Percentiles rank a stretch among this genome's conserved stretches.
phyloP scores from a whole-genome alignment of 1,284 basidiomycete genomes.

The Entoloma clypeatum region DNA sequence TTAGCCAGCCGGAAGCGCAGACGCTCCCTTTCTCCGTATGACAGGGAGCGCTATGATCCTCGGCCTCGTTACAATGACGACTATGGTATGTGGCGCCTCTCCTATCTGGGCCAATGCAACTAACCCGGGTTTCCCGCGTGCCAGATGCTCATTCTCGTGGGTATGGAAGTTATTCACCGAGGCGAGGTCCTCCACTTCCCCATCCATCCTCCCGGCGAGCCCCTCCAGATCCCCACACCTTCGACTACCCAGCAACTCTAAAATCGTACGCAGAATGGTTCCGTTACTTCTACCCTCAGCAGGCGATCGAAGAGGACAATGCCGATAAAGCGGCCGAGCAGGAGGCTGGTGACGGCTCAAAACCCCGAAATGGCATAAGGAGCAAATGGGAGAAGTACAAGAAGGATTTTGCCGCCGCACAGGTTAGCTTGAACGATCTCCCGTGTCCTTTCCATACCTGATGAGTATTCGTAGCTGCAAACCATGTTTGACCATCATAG shows the following conservation, averaged over 20 bases:
- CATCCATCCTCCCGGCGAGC: conserved; percentile 53
- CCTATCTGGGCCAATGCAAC: conserved; percentile 9
- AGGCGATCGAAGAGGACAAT: conserved; percentile 73
- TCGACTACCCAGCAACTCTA: conserved; percentile 77
- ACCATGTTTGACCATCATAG: conserved; percentile 90
- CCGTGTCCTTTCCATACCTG: conserved; percentile 18
- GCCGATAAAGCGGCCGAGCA: conserved; percentile 77
- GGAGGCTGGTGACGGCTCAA: conserved; percentile 72
- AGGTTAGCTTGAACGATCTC: conserved; percentile 56
- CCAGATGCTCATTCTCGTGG: conserved; percentile 62
- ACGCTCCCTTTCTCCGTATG: conserved; percentile 82
- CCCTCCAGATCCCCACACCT: conserved; percentile 76
- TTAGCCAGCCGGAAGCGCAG: conserved; percentile 72
- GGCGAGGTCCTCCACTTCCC: conserved; percentile 41
- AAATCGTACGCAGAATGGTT: conserved; percentile 93
- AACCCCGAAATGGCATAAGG: conserved; percentile 77
- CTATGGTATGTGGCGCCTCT: conserved; percentile 52
- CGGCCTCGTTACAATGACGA: conserved; percentile 77
- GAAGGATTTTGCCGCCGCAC: conserved; percentile 78
- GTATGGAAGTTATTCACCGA: conserved; percentile 61
- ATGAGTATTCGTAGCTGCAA: conserved; percentile 69
- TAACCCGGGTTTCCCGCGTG: conserved; percentile 12
- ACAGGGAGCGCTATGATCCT: conserved; percentile 75
- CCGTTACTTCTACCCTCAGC: conserved; percentile 71
- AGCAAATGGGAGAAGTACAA: conserved; percentile 88